Conservation (phyloP, 805 yeast species). For the Starmerella vaccinii region DNA sequence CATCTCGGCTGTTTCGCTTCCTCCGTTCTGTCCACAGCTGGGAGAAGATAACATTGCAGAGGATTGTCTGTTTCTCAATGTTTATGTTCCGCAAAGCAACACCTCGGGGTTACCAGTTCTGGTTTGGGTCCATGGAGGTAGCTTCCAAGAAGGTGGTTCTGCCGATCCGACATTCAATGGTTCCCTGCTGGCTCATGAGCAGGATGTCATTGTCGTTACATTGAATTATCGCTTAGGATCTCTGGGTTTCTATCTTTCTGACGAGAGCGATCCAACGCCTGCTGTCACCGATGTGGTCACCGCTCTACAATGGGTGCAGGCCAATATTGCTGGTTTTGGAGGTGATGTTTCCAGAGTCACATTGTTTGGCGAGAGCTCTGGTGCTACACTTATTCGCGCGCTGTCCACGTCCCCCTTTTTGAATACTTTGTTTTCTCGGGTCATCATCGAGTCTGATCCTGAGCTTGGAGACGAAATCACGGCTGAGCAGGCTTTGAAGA, state of each 20-base stretch:
- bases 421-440: not conserved
- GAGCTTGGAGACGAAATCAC: not conserved
- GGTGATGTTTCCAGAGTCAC: not conserved
- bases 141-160: conserved; percentile 4
- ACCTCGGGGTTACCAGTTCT: not conserved
- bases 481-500: not conserved
- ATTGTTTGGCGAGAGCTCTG: conserved; percentile 1
- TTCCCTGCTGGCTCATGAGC: not conserved
- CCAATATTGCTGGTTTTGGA: not conserved
- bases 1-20: not conserved
- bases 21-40: not conserved
- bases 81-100: not conserved
- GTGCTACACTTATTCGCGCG: not conserved
- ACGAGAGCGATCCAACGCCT: not conserved
- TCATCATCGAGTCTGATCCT: conserved; percentile 1
- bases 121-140: conserved; percentile 5
- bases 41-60: not conserved
- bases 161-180: conserved; percentile 4
- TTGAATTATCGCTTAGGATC: not conserved
- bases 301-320: not conserved
- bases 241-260: conserved; percentile 1
- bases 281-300: conserved; percentile 1
- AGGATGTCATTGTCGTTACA: conserved; percentile 1
- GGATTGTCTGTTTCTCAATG: conserved; percentile 2
- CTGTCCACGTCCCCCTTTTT: not conserved